Percentiles rank a stretch among this genome's conserved stretches.
Evolutionary conservation across 2,329 filamentous ascomycete species (phyloP).

Genomic region (Acrodontium crateriforme): DNA sequence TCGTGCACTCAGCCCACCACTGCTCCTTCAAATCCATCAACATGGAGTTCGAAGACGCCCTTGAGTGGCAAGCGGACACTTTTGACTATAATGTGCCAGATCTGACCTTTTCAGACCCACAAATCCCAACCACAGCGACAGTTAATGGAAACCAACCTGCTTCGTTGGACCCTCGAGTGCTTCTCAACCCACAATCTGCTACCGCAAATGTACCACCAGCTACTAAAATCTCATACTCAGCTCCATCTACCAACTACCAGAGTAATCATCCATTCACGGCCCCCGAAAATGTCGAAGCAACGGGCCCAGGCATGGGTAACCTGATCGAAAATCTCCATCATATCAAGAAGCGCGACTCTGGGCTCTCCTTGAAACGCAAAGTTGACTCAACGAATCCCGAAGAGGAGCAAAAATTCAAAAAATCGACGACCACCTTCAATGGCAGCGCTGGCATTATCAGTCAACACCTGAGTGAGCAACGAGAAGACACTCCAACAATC

Average conservation of each 20-base stretch:
- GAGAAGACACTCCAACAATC: slow-evolving; percentile 25
- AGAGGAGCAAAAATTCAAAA: slow-evolving; percentile 28
- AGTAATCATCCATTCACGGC: slow-evolving; percentile 1
- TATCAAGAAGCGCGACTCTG: slow-evolving; percentile 50
- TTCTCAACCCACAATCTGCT: slow-evolving; percentile 11
- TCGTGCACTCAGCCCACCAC: background rate
- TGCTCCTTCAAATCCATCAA: background rate
- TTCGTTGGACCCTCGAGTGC: slow-evolving; percentile 9
- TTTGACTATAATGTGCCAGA: slow-evolving; percentile 5
- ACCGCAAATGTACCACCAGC: slow-evolving; percentile 5
- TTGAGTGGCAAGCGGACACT: background rate
- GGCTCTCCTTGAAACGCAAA: slow-evolving; percentile 51
- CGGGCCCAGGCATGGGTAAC: slow-evolving; percentile 42
- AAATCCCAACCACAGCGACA: slow-evolving; percentile 13
- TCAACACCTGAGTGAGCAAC: slow-evolving; percentile 51
- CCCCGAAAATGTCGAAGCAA: slow-evolving; percentile 1
- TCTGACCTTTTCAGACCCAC: slow-evolving; percentile 14
- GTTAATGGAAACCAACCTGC: slow-evolving; percentile 3
- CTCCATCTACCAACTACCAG: background rate
- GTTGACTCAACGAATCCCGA: slow-evolving; percentile 25
- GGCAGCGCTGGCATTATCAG: slow-evolving; percentile 46
- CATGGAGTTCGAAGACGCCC: background rate
- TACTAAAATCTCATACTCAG: slow-evolving; percentile 1
- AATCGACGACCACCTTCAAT: slow-evolving; percentile 31
- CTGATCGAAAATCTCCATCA: slow-evolving; percentile 68